These are phyloP conservation scores for Microbotryum lychnidis-dioicae DNA, from an alignment of 1,284 basidiomycete species.

Conservation along the genomic window DNA sequence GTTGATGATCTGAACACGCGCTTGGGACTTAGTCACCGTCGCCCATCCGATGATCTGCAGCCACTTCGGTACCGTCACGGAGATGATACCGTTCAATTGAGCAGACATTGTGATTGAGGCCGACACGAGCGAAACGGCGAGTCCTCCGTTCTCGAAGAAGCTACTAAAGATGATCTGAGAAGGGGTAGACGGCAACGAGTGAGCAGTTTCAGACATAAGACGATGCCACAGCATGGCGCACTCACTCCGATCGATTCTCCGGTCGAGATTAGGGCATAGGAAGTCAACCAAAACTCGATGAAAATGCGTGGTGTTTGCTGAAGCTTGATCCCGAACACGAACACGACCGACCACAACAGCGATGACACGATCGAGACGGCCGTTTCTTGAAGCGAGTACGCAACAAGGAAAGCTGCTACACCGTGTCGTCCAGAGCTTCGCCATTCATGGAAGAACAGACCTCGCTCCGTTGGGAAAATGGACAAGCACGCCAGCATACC, in stretches of 20 bases:
- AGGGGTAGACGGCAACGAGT: constrained; percentile 10
- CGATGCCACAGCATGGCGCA: constrained; percentile 33
- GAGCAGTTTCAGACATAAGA: constrained; percentile 24
- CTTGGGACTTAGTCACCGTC: constrained; percentile 36
- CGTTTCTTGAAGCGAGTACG: constrained; percentile 44
- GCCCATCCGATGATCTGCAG: constrained; percentile 40
- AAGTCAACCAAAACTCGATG: constrained; percentile 43
- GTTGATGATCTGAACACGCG: constrained; percentile 44
- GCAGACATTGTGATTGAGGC: constrained; percentile 39
- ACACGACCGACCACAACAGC: constrained; percentile 24
- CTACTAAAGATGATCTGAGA: constrained; percentile 35
- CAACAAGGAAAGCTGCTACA: constrained; percentile 42
- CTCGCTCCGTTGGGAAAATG: constrained; percentile 43
- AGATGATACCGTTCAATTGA: constrained; percentile 42
- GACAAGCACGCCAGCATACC: constrained; percentile 44
- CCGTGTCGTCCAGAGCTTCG: constrained; percentile 42
- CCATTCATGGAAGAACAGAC: constrained; percentile 44
- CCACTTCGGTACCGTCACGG: constrained; percentile 43
- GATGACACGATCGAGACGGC: constrained; percentile 40
- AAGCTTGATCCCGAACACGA: constrained; percentile 40
- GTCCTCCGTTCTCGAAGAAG: constrained; percentile 29
- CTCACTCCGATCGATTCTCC: constrained; percentile 42
- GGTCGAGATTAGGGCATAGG: constrained; percentile 41
- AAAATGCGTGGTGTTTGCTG: constrained; percentile 43
- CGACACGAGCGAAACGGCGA: constrained; percentile 41